Evolutionary conservation across 1,284 basidiomycete species (phyloP), one percentile per base, ranked within the genome.

Genomic region (Naganishia albida): DNA sequence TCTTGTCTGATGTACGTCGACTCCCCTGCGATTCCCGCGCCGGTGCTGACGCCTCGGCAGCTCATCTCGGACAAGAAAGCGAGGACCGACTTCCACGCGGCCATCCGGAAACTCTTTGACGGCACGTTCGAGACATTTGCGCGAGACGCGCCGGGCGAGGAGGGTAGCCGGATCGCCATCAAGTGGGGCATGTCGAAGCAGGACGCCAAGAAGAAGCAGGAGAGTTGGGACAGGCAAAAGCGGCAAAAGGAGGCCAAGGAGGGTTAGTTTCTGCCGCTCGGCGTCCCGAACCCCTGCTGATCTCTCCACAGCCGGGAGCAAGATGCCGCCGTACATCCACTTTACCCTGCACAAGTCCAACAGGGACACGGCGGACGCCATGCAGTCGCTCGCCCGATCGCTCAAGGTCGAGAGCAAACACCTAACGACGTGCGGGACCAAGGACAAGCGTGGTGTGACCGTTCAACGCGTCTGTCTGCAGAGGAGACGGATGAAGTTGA

Each of bases 271-370:
- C 3, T 18, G 15, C 18, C 15, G 7, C 15, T 30, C 23, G 6
- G n/a, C 12, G n/a, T 62, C 25, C 18, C 4, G 39, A 38, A 25
- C 3, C 39, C 7, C n/a, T 25, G 16, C 4, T 34, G 1, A 25
- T 28, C 53, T 54, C 20, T n/a, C n/a, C 18, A 48, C 26, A 60
- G 57, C 57, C 23, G 57, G 46, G 16, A 50, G 66, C 16, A 67
- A 70, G 18, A 71, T 79, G 1, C 82, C 82, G 0, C 89, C 89
- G 0, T 99, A 91, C 77, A 93, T 99, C 67, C 93, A 98, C 75
- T 97, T 99, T 78, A 93, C 92, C 0, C 81, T 99, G 44, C 95
- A 97, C 76, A 99, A 99, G 80, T 92, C 93, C 18, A 99, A 98
- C 73, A 87, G 96, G 50, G 96, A 99, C 74, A 95, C 93, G 2